phyloP scores from a whole-genome alignment of 257 asterid species.

The Salvia hispanica region DNA sequence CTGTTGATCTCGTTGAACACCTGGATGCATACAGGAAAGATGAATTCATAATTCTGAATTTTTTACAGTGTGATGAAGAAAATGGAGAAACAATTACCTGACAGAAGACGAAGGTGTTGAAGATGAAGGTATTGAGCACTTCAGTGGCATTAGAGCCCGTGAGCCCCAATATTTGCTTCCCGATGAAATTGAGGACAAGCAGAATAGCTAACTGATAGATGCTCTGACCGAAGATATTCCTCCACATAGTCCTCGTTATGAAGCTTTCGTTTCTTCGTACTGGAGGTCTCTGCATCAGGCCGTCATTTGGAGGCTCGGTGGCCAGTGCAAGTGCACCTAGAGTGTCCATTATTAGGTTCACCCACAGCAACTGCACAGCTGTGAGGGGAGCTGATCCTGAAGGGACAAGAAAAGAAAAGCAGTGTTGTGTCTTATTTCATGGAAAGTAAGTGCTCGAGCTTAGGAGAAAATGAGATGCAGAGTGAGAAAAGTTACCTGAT shows the following conservation, averaged over 20 bases:
- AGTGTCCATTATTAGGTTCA: slow-evolving; percentile 98
- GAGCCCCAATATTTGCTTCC: slow-evolving; percentile 66
- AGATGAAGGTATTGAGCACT: slow-evolving; percentile 82
- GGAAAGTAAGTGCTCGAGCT: background rate
- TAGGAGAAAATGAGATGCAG: background rate
- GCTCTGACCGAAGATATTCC: slow-evolving; percentile 92
- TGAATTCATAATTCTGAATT: background rate
- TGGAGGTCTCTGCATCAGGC: slow-evolving; percentile 90
- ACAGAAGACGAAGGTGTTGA: slow-evolving; percentile 95
- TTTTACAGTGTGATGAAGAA: background rate
- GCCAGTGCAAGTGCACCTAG: slow-evolving; percentile 98
- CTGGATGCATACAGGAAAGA: slow-evolving; percentile 39
- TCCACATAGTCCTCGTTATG: slow-evolving; percentile 90
- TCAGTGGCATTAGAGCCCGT: slow-evolving; percentile 63
- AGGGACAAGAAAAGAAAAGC: background rate
- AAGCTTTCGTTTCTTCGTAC: slow-evolving; percentile 66
- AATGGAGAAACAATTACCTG: slow-evolving; percentile 56
- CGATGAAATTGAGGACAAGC: slow-evolving; percentile 69
- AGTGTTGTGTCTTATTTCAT: background rate
- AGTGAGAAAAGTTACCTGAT: slow-evolving; percentile 53
- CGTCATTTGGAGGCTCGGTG: slow-evolving; percentile 93
- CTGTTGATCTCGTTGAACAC: slow-evolving; percentile 98
- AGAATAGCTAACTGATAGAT: slow-evolving; percentile 75
- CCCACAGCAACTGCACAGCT: slow-evolving; percentile 98
- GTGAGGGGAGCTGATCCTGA: slow-evolving; percentile 99